Evolutionary conservation across 78 protist genomes (phyloP).

Genomic region (Protostelium mycophagum): DNA sequence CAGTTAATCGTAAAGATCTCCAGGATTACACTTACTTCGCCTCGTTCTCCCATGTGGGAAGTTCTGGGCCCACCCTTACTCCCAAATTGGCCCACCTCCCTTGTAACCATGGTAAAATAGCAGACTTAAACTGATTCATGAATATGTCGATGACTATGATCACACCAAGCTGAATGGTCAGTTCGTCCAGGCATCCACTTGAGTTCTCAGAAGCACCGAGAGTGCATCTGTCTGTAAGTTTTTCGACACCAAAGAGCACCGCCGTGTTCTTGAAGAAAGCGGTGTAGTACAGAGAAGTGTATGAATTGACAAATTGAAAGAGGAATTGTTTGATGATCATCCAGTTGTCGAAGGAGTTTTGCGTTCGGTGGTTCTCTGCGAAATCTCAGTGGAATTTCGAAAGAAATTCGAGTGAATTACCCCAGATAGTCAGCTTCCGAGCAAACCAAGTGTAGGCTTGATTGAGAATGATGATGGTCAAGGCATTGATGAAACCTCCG

Average conservation of each 20-base stretch:
- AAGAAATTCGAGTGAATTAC: neutral
- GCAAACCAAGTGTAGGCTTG: neutral
- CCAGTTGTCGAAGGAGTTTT: neutral
- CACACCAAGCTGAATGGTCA: constrained; percentile 37
- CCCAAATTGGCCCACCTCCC: neutral
- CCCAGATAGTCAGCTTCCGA: neutral
- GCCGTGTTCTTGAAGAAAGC: constrained; percentile 57
- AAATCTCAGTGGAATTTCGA: neutral
- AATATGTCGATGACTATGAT: constrained; percentile 17
- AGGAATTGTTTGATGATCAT: constrained; percentile 37
- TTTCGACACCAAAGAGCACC: constrained; percentile 18
- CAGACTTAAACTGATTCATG: constrained; percentile 2
- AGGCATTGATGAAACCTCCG: neutral
- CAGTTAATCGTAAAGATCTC: constrained; percentile 12
- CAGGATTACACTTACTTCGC: neutral
- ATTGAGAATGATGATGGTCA: neutral
- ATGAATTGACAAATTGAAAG: constrained; percentile 76
- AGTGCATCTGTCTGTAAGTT: constrained; percentile 7
- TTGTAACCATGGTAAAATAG: constrained; percentile 16
- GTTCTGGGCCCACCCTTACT: neutral
- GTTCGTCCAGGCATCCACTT: constrained; percentile 45
- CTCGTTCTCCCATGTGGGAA: neutral
- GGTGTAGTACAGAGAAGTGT: constrained; percentile 62
- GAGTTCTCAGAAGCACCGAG: constrained; percentile 8
- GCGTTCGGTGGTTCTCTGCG: neutral